Base-by-base conservation (phyloP, 495 filamentous ascomycete genomes). In the Aspergillus biplanus region DNA sequence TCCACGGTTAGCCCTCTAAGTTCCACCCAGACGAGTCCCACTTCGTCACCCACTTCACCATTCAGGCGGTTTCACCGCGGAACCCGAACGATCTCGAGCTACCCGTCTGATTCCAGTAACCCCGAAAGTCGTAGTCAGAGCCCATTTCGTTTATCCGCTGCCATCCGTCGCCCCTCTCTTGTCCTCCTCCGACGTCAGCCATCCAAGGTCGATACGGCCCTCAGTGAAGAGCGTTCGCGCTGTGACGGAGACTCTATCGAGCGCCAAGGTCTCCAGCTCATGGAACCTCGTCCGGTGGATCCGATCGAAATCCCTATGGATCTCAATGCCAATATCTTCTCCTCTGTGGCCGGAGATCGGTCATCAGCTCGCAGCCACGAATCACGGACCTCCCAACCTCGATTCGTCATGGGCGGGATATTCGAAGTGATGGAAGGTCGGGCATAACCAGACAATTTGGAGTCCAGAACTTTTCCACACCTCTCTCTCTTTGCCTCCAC, bases 401-500 rank as follows among this genome's bases (percentile, higher is more conserved):
- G 72, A 7, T 78, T 76, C 60, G 79, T 82, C 6, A 80, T 82
- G 76, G 77, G 77, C 16, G 79, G 79, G 9, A 82, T 82, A 33
- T 76, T 80, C 61, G 79, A 82, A 66, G 77, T 80, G n/a, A 79
- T 82, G 79, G 79, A 82, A 49, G 79, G 77, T 5, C 63, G 69
- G 32, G 73, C 71, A 31, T 81, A 65, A 67, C 21, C n/a, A 27
- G 16, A 31, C 11, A 27, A 11, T n/a, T 44, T 44, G 39, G 39
- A 11, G 7, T 44, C n/a, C 39, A 27, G 21, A 27, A 27, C 1
- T 27, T 2, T 27, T 27, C 21, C 21, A 27, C 21, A 27, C 21
- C 21, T 27, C 21, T 27, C 21, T 27, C 21, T 27, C 21, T 55
- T 59, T 31, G 52, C 21, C 31, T 64, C 27, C 56, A 57, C 47